Evolutionary conservation across 2,329 filamentous ascomycete genomes (phyloP).

Genomic region (Sporothrix humicola): DNA sequence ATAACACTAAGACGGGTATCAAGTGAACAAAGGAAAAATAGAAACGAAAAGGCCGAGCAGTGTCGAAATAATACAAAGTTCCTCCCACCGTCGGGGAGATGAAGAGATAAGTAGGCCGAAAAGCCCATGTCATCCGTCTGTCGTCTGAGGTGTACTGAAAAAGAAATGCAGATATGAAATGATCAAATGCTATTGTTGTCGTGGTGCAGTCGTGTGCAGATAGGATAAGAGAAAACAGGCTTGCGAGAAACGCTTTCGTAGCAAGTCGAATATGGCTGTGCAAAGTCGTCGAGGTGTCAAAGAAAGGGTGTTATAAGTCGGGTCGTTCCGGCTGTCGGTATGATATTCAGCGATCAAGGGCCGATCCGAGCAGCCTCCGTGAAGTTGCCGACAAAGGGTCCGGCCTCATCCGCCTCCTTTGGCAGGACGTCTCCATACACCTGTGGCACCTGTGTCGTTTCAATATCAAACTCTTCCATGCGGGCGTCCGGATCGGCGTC

Average conservation of each 20-base stretch:
- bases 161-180: background rate
- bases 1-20: slow-evolving; percentile 33
- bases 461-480: slow-evolving; percentile 50
- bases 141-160: background rate
- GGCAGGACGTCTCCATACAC: slow-evolving; percentile 49
- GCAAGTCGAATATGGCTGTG: background rate
- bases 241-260: slow-evolving; percentile 21
- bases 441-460: slow-evolving; percentile 2
- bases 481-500: slow-evolving; percentile 52
- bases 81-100: background rate
- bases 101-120: background rate
- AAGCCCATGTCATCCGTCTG: slow-evolving; percentile 11
- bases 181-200: slow-evolving; percentile 12
- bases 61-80: slow-evolving; percentile 5
- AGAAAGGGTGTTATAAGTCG: background rate
- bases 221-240: background rate
- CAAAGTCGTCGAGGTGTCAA: background rate
- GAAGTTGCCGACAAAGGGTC: slow-evolving; percentile 64
- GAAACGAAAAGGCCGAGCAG: background rate
- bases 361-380: slow-evolving; percentile 63
- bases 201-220: slow-evolving; percentile 17
- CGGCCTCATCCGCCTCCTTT: slow-evolving; percentile 49
- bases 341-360: slow-evolving; percentile 44
- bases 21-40: slow-evolving; percentile 25
- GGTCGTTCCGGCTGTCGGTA: no score